These are phyloP conservation scores for Fraxinus albicans DNA, from an alignment of 305 asterid genomes.

Conservation along the genomic window DNA sequence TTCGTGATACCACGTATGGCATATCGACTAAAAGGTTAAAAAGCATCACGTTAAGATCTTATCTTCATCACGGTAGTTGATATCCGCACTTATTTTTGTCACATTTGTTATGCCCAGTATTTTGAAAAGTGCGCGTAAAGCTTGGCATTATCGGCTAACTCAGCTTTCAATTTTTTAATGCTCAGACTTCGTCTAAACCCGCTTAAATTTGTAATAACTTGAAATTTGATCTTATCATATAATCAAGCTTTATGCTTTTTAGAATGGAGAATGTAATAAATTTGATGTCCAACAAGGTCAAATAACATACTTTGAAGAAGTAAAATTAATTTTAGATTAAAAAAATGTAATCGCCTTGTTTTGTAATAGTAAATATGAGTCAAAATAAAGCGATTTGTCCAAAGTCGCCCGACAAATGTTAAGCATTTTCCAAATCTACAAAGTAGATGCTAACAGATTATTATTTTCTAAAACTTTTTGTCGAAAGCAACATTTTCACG, in stretches of 20 bases:
- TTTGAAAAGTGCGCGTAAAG: background rate
- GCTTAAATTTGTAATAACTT: too few relatives aligned
- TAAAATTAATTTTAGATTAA: background rate
- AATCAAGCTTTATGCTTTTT: too few relatives aligned
- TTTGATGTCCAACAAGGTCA: background rate
- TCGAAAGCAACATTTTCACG: background rate
- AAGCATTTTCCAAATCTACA: background rate
- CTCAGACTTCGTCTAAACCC: too few relatives aligned
- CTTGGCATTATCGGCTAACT: background rate
- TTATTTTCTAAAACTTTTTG: background rate
- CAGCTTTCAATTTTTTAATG: too few relatives aligned
- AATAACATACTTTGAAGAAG: background rate
- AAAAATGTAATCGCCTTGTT: background rate
- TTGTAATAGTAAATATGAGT: background rate
- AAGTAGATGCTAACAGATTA: background rate
- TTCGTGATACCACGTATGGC: background rate
- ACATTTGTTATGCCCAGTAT: background rate
- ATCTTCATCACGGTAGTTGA: background rate
- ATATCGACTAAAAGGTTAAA: background rate
- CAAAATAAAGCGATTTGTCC: background rate
- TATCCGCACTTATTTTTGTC: too few relatives aligned
- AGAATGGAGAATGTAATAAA: background rate
- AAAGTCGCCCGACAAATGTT: background rate
- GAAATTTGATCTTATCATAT: background rate
- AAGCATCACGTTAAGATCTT: background rate